Percentiles rank a stretch among this genome's conserved stretches.
Evolutionary conservation across 768 basidiomycete species (phyloP).

Genomic region (Rhizopogon vesiculosus): DNA sequence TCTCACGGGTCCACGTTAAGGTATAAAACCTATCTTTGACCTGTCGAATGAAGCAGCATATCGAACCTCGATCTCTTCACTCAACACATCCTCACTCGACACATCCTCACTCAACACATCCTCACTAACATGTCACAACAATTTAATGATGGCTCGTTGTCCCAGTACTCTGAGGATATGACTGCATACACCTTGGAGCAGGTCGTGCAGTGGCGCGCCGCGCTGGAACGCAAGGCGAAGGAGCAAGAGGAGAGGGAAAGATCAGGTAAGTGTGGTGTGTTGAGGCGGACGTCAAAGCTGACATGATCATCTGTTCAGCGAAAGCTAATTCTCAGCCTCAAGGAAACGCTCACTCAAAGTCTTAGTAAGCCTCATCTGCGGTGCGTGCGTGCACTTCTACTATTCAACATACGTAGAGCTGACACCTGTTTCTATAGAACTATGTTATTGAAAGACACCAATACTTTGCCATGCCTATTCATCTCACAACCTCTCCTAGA

Average conservation of each 20-base stretch:
- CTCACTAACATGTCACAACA: not conserved
- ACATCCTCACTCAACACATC: not conserved
- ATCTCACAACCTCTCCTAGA: not conserved
- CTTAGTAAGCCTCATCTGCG: not conserved
- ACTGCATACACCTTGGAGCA: not conserved
- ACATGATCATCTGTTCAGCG: not conserved
- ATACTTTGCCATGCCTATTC: not conserved
- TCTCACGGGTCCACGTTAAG: not conserved
- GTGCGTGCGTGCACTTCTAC: not conserved
- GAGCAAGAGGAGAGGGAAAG: not conserved
- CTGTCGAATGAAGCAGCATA: not conserved
- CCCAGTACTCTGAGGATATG: not conserved
- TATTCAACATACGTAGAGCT: not conserved
- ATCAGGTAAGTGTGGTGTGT: not conserved
- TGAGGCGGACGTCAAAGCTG: not conserved
- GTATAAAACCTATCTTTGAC: not conserved
- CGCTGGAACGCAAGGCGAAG: not conserved
- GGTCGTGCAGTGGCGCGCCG: not conserved
- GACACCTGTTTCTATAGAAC: not conserved
- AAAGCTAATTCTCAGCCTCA: not conserved
- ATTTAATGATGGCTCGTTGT: not conserved
- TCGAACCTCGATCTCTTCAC: not conserved
- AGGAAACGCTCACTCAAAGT: not conserved
- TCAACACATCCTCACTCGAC: not conserved
- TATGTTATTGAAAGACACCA: not conserved